phyloP scores from a whole-genome alignment of 192 early-diverging fungal species.

The Coemansia sp. region DNA sequence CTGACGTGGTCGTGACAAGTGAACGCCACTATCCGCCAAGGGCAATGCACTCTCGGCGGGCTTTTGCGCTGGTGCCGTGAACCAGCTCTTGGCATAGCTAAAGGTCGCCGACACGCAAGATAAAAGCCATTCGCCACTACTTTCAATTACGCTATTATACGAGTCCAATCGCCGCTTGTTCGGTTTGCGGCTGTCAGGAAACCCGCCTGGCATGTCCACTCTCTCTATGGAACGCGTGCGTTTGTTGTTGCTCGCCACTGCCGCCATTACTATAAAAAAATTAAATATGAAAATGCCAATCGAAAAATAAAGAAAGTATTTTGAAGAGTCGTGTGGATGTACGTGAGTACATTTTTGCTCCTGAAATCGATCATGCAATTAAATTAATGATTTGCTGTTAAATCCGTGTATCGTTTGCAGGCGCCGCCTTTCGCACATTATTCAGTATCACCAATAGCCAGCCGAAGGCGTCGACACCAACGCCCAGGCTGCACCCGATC shows the following conservation, averaged over 20 bases:
- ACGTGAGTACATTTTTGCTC: neutral
- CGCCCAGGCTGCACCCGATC: no score
- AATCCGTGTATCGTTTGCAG: no score
- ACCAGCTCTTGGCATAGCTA: conserved; percentile 28
- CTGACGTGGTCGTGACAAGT: neutral
- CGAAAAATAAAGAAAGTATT: neutral
- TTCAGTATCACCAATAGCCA: no score
- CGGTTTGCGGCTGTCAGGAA: conserved; percentile 14
- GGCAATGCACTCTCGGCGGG: neutral
- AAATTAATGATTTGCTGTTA: neutral
- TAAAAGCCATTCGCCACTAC: conserved; percentile 10
- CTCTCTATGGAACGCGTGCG: conserved; percentile 20
- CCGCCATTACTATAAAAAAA: neutral
- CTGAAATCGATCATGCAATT: neutral
- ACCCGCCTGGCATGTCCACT: conserved; percentile 33
- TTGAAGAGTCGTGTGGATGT: neutral
- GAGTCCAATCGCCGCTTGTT: conserved; percentile 10
- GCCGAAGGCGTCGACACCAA: no score
- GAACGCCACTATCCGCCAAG: neutral
- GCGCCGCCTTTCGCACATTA: no score
- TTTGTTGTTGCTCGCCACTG: conserved; percentile 21
- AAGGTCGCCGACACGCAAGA: conserved; percentile 27
- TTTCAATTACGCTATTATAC: neutral
- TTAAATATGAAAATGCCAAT: neutral
- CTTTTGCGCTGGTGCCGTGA: neutral